A percentile compares a stretch with the other conserved stretches of the same genome.
Conservation (phyloP, 192 early-diverging fungal species). For the Glomus cerebriforme region DNA sequence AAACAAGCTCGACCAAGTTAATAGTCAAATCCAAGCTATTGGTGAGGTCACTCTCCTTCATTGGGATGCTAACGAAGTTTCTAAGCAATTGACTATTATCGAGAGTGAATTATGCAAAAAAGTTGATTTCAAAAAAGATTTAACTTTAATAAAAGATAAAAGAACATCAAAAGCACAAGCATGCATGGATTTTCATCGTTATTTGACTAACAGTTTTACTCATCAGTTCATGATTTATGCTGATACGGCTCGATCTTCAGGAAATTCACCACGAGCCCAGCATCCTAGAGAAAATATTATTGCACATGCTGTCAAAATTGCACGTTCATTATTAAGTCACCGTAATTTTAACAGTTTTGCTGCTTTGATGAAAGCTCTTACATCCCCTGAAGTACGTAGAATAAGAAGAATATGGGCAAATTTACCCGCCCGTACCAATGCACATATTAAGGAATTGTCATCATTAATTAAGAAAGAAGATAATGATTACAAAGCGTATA, state of each 20-base stretch:
- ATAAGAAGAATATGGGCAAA: constrained; percentile 51
- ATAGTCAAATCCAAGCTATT: constrained; percentile 49
- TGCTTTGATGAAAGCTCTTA: constrained; percentile 55
- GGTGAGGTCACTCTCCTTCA: constrained; percentile 39
- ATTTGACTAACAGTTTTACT: constrained; percentile 52
- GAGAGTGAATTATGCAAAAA: constrained; percentile 47
- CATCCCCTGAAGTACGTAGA: constrained; percentile 53
- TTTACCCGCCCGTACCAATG: constrained; percentile 42
- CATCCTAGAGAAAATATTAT: constrained; percentile 42
- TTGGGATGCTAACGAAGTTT: constrained; percentile 48
- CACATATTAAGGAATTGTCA: constrained; percentile 43
- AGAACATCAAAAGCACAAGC: constrained; percentile 35
- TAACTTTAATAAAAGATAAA: constrained; percentile 41
- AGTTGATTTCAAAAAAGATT: constrained; percentile 45
- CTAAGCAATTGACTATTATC: constrained; percentile 54
- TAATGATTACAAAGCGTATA: constrained; percentile 46
- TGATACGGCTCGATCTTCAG: constrained; percentile 18
- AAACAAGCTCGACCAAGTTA: constrained; percentile 48
- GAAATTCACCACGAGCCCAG: constrained; percentile 24
- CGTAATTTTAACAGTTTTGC: constrained; percentile 60
- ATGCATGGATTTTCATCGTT: constrained; percentile 58
- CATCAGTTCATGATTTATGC: constrained; percentile 50
- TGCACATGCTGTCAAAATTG: constrained; percentile 47
- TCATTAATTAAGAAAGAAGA: constrained; percentile 37
- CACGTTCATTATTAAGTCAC: constrained; percentile 53